Conservation (phyloP, 164 flowering plant genomes). For the Macadamia integrifolia region DNA sequence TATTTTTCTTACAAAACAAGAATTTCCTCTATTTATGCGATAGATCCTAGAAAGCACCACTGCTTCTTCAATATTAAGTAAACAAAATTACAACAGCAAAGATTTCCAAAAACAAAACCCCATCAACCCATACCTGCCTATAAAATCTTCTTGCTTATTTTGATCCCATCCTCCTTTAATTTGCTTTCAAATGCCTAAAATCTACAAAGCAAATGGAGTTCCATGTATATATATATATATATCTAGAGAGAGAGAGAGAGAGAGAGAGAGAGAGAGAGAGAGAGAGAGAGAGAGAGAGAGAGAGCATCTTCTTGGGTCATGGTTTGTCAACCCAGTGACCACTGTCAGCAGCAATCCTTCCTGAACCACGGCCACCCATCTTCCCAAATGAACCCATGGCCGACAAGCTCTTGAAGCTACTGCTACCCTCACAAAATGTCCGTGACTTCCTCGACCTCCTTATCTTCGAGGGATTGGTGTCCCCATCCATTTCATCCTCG, state of each 20-base stretch:
- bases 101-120: background rate
- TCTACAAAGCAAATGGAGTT: no score
- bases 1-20: no score
- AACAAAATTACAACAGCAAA: background rate
- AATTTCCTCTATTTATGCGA: background rate
- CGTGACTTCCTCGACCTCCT: background rate
- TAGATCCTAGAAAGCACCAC: background rate
- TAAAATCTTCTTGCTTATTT: background rate
- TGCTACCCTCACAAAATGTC: constrained; percentile 38
- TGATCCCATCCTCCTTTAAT: background rate
- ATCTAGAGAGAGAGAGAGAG: no score
- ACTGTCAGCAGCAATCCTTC: constrained; percentile 49
- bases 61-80: background rate
- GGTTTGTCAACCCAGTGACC: constrained; percentile 52
- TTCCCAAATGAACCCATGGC: constrained; percentile 58
- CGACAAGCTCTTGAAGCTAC: constrained; percentile 79
- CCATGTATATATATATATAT: no score
- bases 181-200: background rate
- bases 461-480: constrained; percentile 19
- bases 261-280: no score
- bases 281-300: no score
- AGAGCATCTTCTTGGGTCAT: constrained; percentile 5
- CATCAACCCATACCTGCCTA: background rate
- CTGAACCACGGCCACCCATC: constrained; percentile 56
- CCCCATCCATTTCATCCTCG: constrained; percentile 15